Evolutionary conservation across 2,329 filamentous ascomycete genomes (phyloP), one percentile per base, ranked within the genome.

Genomic region (Blastomyces emzantsi): DNA sequence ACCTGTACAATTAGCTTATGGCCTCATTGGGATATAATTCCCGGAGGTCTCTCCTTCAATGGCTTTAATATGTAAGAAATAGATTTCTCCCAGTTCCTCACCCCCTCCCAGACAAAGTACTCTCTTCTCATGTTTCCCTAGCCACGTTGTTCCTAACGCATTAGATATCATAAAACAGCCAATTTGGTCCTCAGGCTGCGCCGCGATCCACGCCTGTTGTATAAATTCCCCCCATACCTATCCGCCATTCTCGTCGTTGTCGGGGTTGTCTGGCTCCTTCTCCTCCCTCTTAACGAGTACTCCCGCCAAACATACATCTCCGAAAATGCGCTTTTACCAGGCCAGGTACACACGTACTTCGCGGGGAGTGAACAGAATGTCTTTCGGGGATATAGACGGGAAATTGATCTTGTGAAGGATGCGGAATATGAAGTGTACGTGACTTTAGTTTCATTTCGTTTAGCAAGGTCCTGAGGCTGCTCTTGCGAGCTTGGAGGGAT

Each of bases 311-410:
- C 93, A 0, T 99, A 99, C 76, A 94, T 99, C 64, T 97, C 93
- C 54, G 94, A 99, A 76, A 99, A 99, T 75, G 94, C 94, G 13
- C 85, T 99, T 43, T 81, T 99, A 17, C 94, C 94, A 0, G 94
- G 92, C 1, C 94, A 99, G 76, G 94, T 97, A 9, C 93, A 97
- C 78, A 96, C 94, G 1, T 99, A 99, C 77, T 99, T 99, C 73
- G 88, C 90, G 7, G 94, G 94, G 22, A 96, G 91, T 75, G 94
- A 99, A 74, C 92, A 97, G 79, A 90, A 97, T 75, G 85, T 97
- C 67, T 92, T 97, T 72, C 85, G 92, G 57, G 94, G 91, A 8
- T 97, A 95, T 75, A 86, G 89, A 71, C 87, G 90, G 72, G 94
- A 97, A 78, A 81, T 96, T 60, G 85, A 89, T 69, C 81, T 78